A percentile compares a stretch with the other conserved stretches of the same genome.
phyloP scores from a whole-genome alignment of 2,329 filamentous ascomycete species.

The Penicillium sp. region DNA sequence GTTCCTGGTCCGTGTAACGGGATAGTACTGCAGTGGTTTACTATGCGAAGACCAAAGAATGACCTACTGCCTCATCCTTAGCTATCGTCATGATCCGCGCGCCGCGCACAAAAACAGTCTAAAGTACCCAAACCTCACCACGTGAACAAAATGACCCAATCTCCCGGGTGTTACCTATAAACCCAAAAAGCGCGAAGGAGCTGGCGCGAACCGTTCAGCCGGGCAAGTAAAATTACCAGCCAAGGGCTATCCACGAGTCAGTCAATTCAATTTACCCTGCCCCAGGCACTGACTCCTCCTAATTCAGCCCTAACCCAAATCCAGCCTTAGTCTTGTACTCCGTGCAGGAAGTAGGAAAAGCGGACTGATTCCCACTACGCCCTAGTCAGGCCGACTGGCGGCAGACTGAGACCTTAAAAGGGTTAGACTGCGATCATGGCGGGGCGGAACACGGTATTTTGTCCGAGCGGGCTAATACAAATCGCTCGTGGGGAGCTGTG shows the following conservation, averaged over 20 bases:
- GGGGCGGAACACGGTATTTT: neutral
- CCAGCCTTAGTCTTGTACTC: neutral
- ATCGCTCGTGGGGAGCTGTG: neutral
- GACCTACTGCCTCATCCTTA: neutral
- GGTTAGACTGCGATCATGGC: conserved; percentile 8
- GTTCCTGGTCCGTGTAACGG: neutral
- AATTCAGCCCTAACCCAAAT: neutral
- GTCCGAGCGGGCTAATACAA: neutral
- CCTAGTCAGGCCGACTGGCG: neutral
- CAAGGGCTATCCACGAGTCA: neutral
- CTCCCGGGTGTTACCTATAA: no score
- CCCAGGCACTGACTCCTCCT: neutral
- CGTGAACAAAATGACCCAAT: neutral
- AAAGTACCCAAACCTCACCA: neutral
- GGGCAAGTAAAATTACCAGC: conserved; percentile 10
- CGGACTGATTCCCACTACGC: conserved; percentile 4
- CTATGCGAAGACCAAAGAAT: neutral
- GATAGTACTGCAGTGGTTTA: neutral
- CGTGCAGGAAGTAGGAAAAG: conserved; percentile 1
- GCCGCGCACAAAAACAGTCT: neutral
- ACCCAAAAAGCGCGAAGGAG: neutral
- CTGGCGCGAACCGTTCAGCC: conserved; percentile 9
- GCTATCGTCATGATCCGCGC: conserved; percentile 8
- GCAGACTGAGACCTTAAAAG: neutral
- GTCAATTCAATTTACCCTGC: neutral